These are phyloP conservation scores for Piper betle DNA, from an alignment of 164 flowering plant species.

Conservation along the genomic window DNA sequence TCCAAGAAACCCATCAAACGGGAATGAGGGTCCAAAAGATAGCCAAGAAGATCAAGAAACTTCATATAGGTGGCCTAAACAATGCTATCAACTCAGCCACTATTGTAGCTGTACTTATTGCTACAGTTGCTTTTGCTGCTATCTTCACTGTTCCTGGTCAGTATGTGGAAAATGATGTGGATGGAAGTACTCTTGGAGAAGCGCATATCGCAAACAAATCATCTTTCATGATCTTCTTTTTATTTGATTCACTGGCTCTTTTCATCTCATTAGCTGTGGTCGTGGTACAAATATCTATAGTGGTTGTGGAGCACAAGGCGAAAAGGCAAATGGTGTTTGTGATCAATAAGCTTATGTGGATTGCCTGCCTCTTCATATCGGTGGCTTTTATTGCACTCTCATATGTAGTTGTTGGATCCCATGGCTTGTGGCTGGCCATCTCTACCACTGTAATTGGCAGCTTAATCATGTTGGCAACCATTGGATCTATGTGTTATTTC, in stretches of 20 bases:
- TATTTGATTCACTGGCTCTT: slow-evolving; percentile 74
- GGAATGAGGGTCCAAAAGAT: slow-evolving; percentile 63
- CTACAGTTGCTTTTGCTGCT: slow-evolving; percentile 96
- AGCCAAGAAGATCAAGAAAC: slow-evolving; percentile 67
- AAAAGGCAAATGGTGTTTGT: slow-evolving; percentile 80
- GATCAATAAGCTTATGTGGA: slow-evolving; percentile 97
- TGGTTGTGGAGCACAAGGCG: slow-evolving; percentile 77
- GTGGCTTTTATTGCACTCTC: slow-evolving; percentile 73
- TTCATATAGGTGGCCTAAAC: slow-evolving; percentile 85
- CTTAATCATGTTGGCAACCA: slow-evolving; percentile 64
- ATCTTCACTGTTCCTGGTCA: slow-evolving; percentile 92
- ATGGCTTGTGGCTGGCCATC: slow-evolving; percentile 59
- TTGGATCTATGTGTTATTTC: slow-evolving; percentile 87
- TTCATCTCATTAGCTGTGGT: slow-evolving; percentile 96
- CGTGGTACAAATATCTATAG: slow-evolving; percentile 89
- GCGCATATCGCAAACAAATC: slow-evolving; percentile 54
- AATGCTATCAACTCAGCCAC: slow-evolving; percentile 91
- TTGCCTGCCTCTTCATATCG: slow-evolving; percentile 86
- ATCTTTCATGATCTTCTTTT: slow-evolving; percentile 61
- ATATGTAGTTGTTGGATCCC: slow-evolving; percentile 69
- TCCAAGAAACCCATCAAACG: slow-evolving; percentile 78
- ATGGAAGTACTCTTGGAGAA: slow-evolving; percentile 40
- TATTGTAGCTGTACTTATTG: slow-evolving; percentile 93
- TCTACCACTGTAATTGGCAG: slow-evolving; percentile 61
- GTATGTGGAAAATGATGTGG: slow-evolving; percentile 27